phyloP scores from a whole-genome alignment of 2,329 filamentous ascomycete species.

The Ploettnerulaceae sp. region DNA sequence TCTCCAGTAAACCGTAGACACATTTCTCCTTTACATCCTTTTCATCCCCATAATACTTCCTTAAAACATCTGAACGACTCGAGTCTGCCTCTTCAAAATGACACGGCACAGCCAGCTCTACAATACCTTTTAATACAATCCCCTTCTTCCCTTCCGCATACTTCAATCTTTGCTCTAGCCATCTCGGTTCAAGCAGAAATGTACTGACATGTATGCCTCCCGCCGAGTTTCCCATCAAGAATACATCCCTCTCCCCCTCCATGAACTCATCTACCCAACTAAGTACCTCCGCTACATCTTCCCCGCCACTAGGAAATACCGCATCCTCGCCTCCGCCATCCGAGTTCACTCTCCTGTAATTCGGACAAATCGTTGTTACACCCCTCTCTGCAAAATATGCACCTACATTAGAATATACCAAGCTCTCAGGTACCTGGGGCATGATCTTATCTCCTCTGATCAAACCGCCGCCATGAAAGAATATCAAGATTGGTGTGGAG shows the following conservation, averaged over 20 bases:
- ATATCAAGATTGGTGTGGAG: conserved; percentile 29
- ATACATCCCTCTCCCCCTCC: conserved; percentile 23
- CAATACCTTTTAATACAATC: conserved; percentile 22
- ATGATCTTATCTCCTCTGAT: conserved; percentile 27
- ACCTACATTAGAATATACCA: conserved; percentile 32
- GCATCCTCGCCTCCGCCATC: conserved; percentile 27
- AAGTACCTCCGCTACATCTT: conserved; percentile 27
- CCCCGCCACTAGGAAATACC: conserved; percentile 28
- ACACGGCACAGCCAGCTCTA: conserved; percentile 25
- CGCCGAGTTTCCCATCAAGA: conserved; percentile 32
- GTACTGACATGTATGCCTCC: conserved; percentile 32
- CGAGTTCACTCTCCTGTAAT: conserved; percentile 30
- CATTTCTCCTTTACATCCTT: conserved; percentile 14
- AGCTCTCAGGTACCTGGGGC: conserved; percentile 13
- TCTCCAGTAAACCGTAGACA: conserved; percentile 23
- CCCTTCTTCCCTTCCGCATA: conserved; percentile 9
- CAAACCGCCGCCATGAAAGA: conserved; percentile 31
- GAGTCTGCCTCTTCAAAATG: conserved; percentile 18
- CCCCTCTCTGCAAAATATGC: conserved; percentile 29
- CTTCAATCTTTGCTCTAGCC: conserved; percentile 20
- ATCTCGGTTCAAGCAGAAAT: conserved; percentile 26
- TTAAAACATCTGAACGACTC: conserved; percentile 15
- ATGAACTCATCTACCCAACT: conserved; percentile 23
- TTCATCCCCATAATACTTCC: conserved; percentile 23
- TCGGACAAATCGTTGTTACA: conserved; percentile 26